phyloP scores from a whole-genome alignment of 73 alveolate species.

The Paramecium tetraurelia region DNA sequence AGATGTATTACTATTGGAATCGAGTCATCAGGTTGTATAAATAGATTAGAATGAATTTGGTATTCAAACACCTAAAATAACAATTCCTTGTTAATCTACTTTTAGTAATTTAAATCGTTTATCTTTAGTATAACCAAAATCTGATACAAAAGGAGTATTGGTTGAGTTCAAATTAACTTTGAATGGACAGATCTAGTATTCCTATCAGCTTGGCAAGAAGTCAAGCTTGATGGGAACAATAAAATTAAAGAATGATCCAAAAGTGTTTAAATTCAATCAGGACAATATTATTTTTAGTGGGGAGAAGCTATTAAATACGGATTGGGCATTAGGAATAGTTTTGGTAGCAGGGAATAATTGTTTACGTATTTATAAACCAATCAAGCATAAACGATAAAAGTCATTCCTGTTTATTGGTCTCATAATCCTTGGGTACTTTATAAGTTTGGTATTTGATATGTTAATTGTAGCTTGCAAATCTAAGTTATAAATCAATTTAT shows the following conservation, averaged over 20 bases:
- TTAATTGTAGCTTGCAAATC: neutral
- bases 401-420: neutral
- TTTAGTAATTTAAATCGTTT: neutral
- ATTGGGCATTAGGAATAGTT: constrained; percentile 50
- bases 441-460: neutral
- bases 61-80: neutral
- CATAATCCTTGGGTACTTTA: neutral
- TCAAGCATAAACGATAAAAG: neutral
- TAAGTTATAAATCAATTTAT: neutral
- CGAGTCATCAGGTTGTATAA: neutral
- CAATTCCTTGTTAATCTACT: constrained; percentile 7
- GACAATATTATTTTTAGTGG: constrained; percentile 10
- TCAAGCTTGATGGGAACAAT: neutral
- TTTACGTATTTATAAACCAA: constrained; percentile 14
- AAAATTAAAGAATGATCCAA: constrained; percentile 46
- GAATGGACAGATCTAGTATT: neutral
- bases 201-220: neutral
- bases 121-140: neutral
- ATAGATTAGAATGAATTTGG: neutral
- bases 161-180: neutral
- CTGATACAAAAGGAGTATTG: constrained; percentile 24
- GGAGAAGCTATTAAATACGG: neutral
- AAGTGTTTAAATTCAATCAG: neutral
- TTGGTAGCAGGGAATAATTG: constrained; percentile 20
- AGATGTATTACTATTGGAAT: constrained; percentile 8